These are phyloP conservation scores for Heracleum sosnowskyi DNA, from an alignment of 129 eudicot species.

Conservation along the genomic window DNA sequence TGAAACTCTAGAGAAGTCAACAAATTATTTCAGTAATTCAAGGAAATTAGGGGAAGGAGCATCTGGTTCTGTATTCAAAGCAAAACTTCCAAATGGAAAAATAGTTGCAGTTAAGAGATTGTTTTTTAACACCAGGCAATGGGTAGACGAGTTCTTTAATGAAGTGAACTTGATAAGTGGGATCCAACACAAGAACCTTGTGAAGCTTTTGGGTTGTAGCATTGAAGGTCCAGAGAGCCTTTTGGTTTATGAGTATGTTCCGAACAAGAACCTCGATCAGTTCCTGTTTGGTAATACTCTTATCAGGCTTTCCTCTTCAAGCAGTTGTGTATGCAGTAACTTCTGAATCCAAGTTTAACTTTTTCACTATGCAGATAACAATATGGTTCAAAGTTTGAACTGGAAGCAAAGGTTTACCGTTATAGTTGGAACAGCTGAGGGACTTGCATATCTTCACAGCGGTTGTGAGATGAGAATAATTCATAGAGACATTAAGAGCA, in stretches of 20 bases:
- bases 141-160: conserved; percentile 7
- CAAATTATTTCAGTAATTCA: conserved; percentile 2
- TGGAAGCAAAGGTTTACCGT: conserved; percentile 4
- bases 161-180: conserved; percentile 9
- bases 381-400: not conserved
- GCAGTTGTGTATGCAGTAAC: not conserved
- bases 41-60: conserved; percentile 10
- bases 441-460: conserved; percentile 5
- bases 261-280: conserved; percentile 5
- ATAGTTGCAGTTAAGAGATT: conserved; percentile 8
- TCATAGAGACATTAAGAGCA: conserved; percentile 7
- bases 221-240: conserved; percentile 5
- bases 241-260: conserved; percentile 6
- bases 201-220: conserved; percentile 10
- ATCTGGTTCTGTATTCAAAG: conserved; percentile 4
- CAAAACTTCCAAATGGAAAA: not conserved
- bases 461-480: conserved; percentile 3
- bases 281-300: conserved; percentile 6
- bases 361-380: not conserved
- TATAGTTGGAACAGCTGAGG: conserved; percentile 5
- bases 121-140: conserved; percentile 6
- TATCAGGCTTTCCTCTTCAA: not conserved
- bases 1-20: conserved; percentile 3
- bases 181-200: conserved; percentile 11
- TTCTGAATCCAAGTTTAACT: not conserved